Conservation (phyloP, 805 yeast species). For the Hemisphaericaspora nanyangensis region DNA sequence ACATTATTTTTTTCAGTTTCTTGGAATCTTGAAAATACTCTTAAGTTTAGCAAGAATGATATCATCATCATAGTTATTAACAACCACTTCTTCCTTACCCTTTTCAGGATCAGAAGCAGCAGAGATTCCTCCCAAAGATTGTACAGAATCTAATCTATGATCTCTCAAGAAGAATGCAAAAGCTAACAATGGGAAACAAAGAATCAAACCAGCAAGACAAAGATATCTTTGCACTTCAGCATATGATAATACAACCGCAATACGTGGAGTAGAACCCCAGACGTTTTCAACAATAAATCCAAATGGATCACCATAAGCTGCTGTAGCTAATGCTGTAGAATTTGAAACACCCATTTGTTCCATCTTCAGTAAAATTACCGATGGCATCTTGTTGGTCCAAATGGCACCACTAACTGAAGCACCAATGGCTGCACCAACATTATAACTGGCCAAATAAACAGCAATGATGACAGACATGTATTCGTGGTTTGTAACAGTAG, state of each 20-base stretch:
- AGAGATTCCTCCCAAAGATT: slow-evolving; percentile 17
- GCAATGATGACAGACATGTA: slow-evolving; percentile 61
- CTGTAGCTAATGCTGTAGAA: slow-evolving; percentile 13
- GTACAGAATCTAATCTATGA: slow-evolving; percentile 39
- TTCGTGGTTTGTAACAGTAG: slow-evolving; percentile 57
- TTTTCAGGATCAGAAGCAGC: too few relatives aligned
- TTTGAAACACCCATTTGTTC: slow-evolving; percentile 13
- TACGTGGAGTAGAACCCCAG: slow-evolving; percentile 63
- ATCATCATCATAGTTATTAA: slow-evolving; percentile 5
- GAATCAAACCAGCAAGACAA: slow-evolving; percentile 50
- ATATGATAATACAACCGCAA: slow-evolving; percentile 54
- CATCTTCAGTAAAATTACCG: slow-evolving; percentile 32
- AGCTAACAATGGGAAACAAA: slow-evolving; percentile 47
- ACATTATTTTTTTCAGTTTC: too few relatives aligned
- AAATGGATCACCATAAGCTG: slow-evolving; percentile 44
- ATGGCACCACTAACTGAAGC: slow-evolving; percentile 62
- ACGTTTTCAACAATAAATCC: slow-evolving; percentile 42
- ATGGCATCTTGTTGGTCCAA: slow-evolving; percentile 60
- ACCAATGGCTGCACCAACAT: slow-evolving; percentile 63
- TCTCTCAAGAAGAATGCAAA: slow-evolving; percentile 32
- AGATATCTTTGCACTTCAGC: slow-evolving; percentile 55
- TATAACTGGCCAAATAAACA: slow-evolving; percentile 52
- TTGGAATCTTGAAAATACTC: background rate
- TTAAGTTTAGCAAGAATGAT: slow-evolving; percentile 4
- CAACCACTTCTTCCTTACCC: slow-evolving; percentile 3